Percentiles rank a stretch among this genome's conserved stretches.
Evolutionary conservation across 2,329 filamentous ascomycete species (phyloP).

Genomic region (Scorias spongiosa): DNA sequence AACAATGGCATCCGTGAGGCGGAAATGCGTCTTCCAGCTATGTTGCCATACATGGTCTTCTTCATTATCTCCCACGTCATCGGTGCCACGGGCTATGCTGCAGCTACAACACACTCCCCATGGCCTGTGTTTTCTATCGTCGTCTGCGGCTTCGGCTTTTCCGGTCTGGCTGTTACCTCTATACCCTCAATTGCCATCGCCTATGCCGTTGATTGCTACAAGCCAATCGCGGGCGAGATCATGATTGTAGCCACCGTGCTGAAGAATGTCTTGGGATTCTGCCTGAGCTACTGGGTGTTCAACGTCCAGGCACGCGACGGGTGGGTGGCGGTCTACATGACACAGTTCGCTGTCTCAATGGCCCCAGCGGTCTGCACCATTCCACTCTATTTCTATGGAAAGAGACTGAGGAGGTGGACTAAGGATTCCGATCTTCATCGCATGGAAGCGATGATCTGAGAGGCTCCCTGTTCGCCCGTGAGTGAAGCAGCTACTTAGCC

Average conservation of each 20-base stretch:
- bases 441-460: conserved; percentile 21
- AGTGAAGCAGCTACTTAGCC: no score
- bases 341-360: conserved; percentile 27
- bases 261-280: conserved; percentile 34
- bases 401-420: conserved; percentile 25
- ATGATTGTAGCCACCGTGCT: conserved; percentile 33
- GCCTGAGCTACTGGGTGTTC: conserved; percentile 32
- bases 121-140: conserved; percentile 37
- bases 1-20: conserved; percentile 44
- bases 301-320: conserved; percentile 23
- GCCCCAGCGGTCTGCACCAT: conserved; percentile 25
- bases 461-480: background rate
- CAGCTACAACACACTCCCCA: conserved; percentile 8
- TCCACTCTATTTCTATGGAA: conserved; percentile 28
- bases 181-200: conserved; percentile 30
- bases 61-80: conserved; percentile 34
- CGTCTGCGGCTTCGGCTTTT: conserved; percentile 33
- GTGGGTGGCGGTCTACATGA: conserved; percentile 28
- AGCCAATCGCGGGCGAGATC: conserved; percentile 31
- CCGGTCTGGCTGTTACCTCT: conserved; percentile 26
- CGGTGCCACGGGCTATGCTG: conserved; percentile 34
- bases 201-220: conserved; percentile 33
- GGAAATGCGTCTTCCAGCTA: conserved; percentile 43
- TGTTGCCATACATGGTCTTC: conserved; percentile 36
- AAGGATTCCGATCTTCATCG: conserved; percentile 21